Evolutionary conservation across 2,329 filamentous ascomycete genomes (phyloP).

Genomic region (Volutella citrinella): DNA sequence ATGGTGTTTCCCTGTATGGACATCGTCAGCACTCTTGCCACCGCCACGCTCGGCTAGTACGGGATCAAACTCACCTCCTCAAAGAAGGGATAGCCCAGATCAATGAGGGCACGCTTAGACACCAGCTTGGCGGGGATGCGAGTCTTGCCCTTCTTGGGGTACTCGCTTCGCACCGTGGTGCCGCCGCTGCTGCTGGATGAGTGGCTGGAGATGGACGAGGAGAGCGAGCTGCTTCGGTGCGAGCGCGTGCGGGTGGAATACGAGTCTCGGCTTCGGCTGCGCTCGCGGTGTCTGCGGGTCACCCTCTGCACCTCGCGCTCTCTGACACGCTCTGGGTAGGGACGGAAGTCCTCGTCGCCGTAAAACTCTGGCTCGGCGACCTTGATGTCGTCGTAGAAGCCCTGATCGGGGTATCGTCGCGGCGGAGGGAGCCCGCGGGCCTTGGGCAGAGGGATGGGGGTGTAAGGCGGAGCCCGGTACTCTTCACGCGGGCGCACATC

Average conservation of each 20-base stretch:
- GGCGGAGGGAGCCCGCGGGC: slow-evolving; percentile 59
- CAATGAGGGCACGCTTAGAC: slow-evolving; percentile 74
- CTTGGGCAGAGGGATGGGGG: slow-evolving; percentile 68
- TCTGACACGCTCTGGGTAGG: slow-evolving; percentile 56
- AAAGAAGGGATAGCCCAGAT: slow-evolving; percentile 81
- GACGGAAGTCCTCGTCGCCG: slow-evolving; percentile 69
- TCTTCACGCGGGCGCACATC: slow-evolving; percentile 48
- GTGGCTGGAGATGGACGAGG: slow-evolving; percentile 42
- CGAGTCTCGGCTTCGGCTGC: slow-evolving; percentile 36
- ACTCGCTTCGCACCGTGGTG: slow-evolving; percentile 57
- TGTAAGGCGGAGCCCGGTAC: slow-evolving; percentile 45
- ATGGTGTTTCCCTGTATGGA: slow-evolving; percentile 70
- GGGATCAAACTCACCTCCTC: slow-evolving; percentile 73
- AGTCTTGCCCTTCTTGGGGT: slow-evolving; percentile 84
- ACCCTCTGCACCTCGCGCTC: slow-evolving; percentile 59
- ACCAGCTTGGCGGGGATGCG: slow-evolving; percentile 80
- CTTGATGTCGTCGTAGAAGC: slow-evolving; percentile 63
- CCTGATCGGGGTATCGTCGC: slow-evolving; percentile 51
- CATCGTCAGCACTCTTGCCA: slow-evolving; percentile 16
- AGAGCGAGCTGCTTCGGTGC: slow-evolving; percentile 40
- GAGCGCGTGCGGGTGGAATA: slow-evolving; percentile 37
- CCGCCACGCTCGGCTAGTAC: too few species aligned
- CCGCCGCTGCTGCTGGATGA: slow-evolving; percentile 47
- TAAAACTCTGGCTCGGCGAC: slow-evolving; percentile 66
- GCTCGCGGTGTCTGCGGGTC: slow-evolving; percentile 42